These are phyloP conservation scores for Arthroderma uncinatum DNA, from an alignment of 2,329 filamentous ascomycete species.

Conservation along the genomic window DNA sequence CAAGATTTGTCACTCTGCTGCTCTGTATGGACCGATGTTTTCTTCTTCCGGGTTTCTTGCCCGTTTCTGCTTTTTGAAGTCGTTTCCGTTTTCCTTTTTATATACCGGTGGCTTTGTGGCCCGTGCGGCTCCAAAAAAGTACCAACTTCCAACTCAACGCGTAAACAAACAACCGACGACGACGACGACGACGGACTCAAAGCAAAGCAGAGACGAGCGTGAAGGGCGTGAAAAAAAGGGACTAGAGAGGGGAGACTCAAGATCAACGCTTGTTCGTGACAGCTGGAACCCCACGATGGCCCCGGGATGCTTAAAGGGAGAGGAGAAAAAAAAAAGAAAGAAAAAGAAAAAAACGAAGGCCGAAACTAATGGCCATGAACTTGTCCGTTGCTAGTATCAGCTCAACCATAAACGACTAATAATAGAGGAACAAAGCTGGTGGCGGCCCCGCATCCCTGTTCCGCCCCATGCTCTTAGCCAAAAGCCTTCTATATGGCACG, in stretches of 20 bases:
- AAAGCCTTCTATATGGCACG: background rate
- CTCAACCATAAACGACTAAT: background rate
- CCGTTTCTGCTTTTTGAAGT: background rate
- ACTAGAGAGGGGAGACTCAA: background rate
- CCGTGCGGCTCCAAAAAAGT: too few relatives aligned
- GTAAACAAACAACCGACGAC: background rate
- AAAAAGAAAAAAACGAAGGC: background rate
- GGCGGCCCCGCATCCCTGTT: slow-evolving; percentile 3
- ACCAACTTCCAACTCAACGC: background rate
- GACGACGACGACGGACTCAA: background rate
- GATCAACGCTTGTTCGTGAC: background rate
- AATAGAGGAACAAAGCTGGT: background rate
- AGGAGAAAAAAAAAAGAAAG: background rate
- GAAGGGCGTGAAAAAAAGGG: background rate
- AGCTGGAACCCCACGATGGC: background rate
- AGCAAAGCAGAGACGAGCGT: background rate
- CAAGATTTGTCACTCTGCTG: too few relatives aligned
- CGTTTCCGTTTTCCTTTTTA: background rate
- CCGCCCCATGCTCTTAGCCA: background rate
- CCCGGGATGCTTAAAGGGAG: background rate
- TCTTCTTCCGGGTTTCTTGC: background rate
- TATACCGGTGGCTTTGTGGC: background rate
- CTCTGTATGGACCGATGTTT: background rate
- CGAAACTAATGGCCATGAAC: background rate
- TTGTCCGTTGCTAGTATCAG: background rate